Percentiles rank a stretch among this genome's conserved stretches.
Evolutionary conservation across 495 filamentous ascomycete species (phyloP).

Genomic region (Daldinia childiae): DNA sequence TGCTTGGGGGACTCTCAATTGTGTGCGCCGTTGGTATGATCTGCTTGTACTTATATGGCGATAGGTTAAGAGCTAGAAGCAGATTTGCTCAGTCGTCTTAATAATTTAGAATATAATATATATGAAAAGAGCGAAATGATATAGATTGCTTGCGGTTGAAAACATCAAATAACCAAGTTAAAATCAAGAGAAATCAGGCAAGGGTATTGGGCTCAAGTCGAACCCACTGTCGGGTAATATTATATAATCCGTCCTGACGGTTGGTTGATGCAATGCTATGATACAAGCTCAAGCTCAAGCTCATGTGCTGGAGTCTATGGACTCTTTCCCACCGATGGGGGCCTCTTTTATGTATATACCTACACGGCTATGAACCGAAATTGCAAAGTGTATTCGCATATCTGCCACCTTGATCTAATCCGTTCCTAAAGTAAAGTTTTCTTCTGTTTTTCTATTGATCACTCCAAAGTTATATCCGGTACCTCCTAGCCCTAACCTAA

Average conservation of each 20-base stretch:
- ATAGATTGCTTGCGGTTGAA: not conserved
- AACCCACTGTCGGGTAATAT: conserved; percentile 20
- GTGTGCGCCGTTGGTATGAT: conserved; percentile 32
- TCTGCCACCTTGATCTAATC: conserved; percentile 13
- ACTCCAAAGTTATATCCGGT: conserved; percentile 13
- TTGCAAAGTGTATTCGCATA: conserved; percentile 5
- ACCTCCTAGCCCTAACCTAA: conserved; percentile 15
- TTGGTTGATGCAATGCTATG: conserved; percentile 33
- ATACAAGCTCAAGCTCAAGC: conserved; percentile 32
- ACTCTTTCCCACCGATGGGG: conserved; percentile 18
- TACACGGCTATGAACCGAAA: conserved; percentile 6
- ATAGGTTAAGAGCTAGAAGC: conserved; percentile 30
- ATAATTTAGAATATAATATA: not conserved
- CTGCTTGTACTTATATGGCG: conserved; percentile 33
- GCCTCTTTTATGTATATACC: conserved; percentile 14
- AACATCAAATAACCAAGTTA: not conserved
- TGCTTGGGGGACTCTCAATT: conserved; percentile 57
- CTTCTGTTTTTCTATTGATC: not conserved
- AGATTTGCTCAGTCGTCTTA: conserved; percentile 37
- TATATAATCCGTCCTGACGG: conserved; percentile 27
- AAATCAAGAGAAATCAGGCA: not conserved
- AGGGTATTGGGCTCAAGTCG: conserved; percentile 22
- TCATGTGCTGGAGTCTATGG: conserved; percentile 14
- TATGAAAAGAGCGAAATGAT: not conserved
- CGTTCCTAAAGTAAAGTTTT: conserved; percentile 11